A percentile compares a stretch with the other conserved stretches of the same genome.
Evolutionary conservation across 2,329 filamentous ascomycete species (phyloP).

Genomic region (Cytospora schulzeri): DNA sequence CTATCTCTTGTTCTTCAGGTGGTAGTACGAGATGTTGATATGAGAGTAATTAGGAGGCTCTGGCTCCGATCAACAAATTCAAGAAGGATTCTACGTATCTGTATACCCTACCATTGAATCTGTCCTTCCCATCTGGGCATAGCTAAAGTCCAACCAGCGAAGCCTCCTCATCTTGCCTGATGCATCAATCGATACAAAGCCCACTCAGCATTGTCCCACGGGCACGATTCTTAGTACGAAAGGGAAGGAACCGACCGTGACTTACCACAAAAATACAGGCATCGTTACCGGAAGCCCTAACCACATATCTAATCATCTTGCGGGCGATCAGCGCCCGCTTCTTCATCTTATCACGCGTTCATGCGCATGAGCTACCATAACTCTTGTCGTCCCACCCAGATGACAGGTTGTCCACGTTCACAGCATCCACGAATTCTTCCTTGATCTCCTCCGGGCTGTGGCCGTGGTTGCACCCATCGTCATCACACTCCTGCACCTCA

Average conservation of each 20-base stretch:
- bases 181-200: background rate
- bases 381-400: background rate
- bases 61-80: too few relatives aligned
- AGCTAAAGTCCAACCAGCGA: background rate
- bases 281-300: background rate
- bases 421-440: background rate
- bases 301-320: background rate
- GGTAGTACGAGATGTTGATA: too few relatives aligned
- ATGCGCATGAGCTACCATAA: background rate
- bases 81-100: background rate
- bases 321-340: background rate
- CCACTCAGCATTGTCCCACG: background rate
- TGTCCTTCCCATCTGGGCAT: too few relatives aligned
- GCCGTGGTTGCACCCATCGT: background rate
- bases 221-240: background rate
- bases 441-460: slow-evolving; percentile 1
- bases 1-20: too few relatives aligned
- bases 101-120: too few relatives aligned
- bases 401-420: background rate
- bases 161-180: background rate
- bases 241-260: background rate
- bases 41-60: too few relatives aligned
- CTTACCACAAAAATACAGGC: background rate
- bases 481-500: background rate
- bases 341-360: background rate